These are phyloP conservation scores for Diaporthe australafricana DNA, from an alignment of 2,329 filamentous ascomycete species.

Conservation along the genomic window DNA sequence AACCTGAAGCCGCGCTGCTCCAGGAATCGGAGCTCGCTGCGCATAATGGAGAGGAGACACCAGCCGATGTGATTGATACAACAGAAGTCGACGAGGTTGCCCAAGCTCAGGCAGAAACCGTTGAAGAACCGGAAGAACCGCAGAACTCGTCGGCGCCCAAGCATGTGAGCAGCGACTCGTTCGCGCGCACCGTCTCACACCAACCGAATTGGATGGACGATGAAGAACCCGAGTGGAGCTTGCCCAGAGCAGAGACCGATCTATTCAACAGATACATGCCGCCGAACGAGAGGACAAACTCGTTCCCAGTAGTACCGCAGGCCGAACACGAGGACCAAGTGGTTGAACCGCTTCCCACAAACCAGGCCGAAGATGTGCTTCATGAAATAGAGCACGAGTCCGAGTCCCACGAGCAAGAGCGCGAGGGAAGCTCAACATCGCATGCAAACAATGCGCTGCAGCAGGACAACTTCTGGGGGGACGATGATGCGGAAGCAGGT, in stretches of 20 bases:
- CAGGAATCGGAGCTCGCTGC: slow-evolving; percentile 8
- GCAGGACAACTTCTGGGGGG: slow-evolving; percentile 36
- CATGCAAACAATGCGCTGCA: slow-evolving; percentile 32
- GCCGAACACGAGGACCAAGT: slow-evolving; percentile 47
- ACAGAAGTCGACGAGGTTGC: slow-evolving; percentile 1
- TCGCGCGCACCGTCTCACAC: slow-evolving; percentile 72
- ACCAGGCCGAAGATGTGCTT: slow-evolving; percentile 65
- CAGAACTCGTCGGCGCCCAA: slow-evolving; percentile 53
- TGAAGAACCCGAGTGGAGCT: slow-evolving; percentile 68
- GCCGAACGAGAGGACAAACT: slow-evolving; percentile 69
- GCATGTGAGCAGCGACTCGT: slow-evolving; percentile 71
- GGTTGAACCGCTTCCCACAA: slow-evolving; percentile 57
- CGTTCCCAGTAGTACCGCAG: slow-evolving; percentile 69
- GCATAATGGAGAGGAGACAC: slow-evolving; percentile 17
- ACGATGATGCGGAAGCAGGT: slow-evolving; percentile 39
- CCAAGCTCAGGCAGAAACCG: slow-evolving; percentile 32
- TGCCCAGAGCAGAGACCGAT: slow-evolving; percentile 64
- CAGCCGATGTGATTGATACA: not conserved
- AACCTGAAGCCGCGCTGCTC: not conserved
- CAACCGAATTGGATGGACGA: slow-evolving; percentile 70
- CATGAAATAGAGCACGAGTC: slow-evolving; percentile 63
- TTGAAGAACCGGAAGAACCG: slow-evolving; percentile 33
- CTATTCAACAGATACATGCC: slow-evolving; percentile 69
- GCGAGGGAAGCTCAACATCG: slow-evolving; percentile 39
- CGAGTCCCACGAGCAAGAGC: slow-evolving; percentile 53